Percentiles rank a stretch among this genome's conserved stretches.
phyloP scores from a whole-genome alignment of 345 rosid species.

The Salix brachista region DNA sequence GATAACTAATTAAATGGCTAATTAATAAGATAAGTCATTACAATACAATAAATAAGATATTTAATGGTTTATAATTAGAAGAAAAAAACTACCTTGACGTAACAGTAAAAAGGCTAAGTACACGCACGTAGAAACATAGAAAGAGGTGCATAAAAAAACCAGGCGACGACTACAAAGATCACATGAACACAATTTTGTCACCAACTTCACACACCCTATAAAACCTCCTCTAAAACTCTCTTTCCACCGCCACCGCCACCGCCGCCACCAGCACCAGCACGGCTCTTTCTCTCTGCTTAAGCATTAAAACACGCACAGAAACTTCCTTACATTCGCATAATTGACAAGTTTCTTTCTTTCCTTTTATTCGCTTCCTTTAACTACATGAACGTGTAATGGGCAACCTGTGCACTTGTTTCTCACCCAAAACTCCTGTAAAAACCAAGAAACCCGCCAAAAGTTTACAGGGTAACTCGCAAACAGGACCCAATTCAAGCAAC shows the following conservation, averaged over 20 bases:
- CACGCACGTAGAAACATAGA: neutral
- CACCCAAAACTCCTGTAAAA: slow-evolving; percentile 12
- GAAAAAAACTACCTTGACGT: too few relatives aligned
- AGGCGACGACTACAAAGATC: neutral
- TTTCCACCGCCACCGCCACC: neutral
- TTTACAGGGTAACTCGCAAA: slow-evolving; percentile 13
- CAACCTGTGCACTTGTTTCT: slow-evolving; percentile 29
- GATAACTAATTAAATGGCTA: too few relatives aligned
- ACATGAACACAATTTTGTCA: neutral
- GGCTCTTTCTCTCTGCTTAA: neutral
- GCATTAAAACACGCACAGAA: too few relatives aligned
- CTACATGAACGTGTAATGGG: slow-evolving; percentile 23
- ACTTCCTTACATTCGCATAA: neutral
- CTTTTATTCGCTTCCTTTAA: neutral
- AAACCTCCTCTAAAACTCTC: neutral
- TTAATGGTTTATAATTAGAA: too few relatives aligned
- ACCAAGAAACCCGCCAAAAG: slow-evolving; percentile 17
- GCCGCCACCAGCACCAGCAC: neutral
- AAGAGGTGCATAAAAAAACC: neutral
- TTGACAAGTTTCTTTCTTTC: neutral
- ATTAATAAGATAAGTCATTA: too few relatives aligned
- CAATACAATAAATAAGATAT: too few relatives aligned
- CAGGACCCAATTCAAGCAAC: slow-evolving; percentile 13
- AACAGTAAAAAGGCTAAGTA: too few relatives aligned
- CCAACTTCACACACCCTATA: neutral